Percentiles rank a stretch among this genome's conserved stretches.
These are phyloP conservation scores for Phascolomyces articulosus DNA, from an alignment of 371 early-diverging fungal genomes.

Conservation along the genomic window DNA sequence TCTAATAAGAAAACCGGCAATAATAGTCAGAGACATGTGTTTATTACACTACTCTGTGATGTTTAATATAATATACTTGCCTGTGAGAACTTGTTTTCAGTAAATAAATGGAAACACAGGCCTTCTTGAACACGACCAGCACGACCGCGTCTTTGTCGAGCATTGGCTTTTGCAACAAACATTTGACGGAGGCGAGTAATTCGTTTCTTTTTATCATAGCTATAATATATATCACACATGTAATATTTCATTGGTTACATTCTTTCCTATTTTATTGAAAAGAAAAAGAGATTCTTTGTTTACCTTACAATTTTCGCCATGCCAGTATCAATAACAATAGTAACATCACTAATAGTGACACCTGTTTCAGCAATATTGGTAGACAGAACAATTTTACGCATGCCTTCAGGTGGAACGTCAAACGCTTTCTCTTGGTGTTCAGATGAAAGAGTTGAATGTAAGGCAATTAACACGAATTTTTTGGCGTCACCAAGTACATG, in stretches of 20 bases:
- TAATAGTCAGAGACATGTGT: neutral
- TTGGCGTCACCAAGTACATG: slow-evolving; percentile 42
- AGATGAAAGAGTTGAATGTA: slow-evolving; percentile 81
- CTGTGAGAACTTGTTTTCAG: slow-evolving; percentile 52
- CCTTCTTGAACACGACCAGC: slow-evolving; percentile 93
- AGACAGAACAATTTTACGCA: slow-evolving; percentile 86
- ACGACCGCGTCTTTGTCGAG: slow-evolving; percentile 89
- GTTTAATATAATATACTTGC: too few species aligned
- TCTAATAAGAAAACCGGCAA: slow-evolving; percentile 22
- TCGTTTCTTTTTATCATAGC: slow-evolving; percentile 68
- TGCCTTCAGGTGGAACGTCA: slow-evolving; percentile 60
- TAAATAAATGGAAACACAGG: slow-evolving; percentile 75
- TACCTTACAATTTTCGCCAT: slow-evolving; percentile 79
- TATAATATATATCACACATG: slow-evolving; percentile 14
- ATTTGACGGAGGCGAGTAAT: slow-evolving; percentile 73
- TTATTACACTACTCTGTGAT: too few species aligned
- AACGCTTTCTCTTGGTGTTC: slow-evolving; percentile 72
- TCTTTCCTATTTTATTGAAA: too few species aligned
- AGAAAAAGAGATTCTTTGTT: too few species aligned
- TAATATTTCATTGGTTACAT: too few species aligned
- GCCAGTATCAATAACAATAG: slow-evolving; percentile 94
- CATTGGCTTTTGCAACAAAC: slow-evolving; percentile 83
- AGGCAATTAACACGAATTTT: slow-evolving; percentile 66
- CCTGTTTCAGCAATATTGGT: slow-evolving; percentile 97
- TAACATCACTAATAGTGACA: slow-evolving; percentile 95